phyloP scores from a whole-genome alignment of 2,329 filamentous ascomycete genomes.

The Botrytis deweyae region DNA sequence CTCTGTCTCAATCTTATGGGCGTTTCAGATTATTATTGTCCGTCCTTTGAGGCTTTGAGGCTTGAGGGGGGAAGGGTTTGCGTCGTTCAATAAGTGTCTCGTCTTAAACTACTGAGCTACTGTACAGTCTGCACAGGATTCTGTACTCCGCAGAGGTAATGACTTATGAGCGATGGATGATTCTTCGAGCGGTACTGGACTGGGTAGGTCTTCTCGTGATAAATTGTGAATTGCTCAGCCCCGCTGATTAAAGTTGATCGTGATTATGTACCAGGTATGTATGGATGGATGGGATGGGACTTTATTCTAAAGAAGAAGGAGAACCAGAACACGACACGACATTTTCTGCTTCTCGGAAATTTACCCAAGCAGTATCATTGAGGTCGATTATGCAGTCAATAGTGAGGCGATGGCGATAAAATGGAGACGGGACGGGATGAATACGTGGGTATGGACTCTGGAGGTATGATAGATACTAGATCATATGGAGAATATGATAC shows the following conservation, averaged over 20 bases:
- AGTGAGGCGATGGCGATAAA: not conserved
- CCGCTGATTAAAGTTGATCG: slow-evolving; percentile 1
- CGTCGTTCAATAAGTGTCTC: not conserved
- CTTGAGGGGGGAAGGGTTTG: not conserved
- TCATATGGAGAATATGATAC: not conserved
- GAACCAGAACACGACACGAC: not conserved
- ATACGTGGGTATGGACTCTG: not conserved
- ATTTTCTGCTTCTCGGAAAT: not conserved
- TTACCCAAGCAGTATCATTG: not conserved
- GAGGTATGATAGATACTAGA: not conserved
- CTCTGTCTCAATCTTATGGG: not conserved
- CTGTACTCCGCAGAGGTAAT: not conserved
- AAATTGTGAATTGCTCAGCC: slow-evolving; percentile 10
- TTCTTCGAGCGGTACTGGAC: not conserved
- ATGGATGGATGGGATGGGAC: not conserved
- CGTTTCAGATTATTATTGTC: not conserved
- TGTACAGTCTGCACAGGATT: not conserved
- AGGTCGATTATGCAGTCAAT: not conserved
- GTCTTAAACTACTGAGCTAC: not conserved
- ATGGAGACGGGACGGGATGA: not conserved
- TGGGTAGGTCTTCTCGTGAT: not conserved
- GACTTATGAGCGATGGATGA: not conserved
- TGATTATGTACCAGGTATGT: not conserved
- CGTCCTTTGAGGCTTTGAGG: not conserved
- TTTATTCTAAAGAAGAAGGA: not conserved